phyloP scores from a whole-genome alignment of 495 filamentous ascomycete species.

The Penicillium lagena region DNA sequence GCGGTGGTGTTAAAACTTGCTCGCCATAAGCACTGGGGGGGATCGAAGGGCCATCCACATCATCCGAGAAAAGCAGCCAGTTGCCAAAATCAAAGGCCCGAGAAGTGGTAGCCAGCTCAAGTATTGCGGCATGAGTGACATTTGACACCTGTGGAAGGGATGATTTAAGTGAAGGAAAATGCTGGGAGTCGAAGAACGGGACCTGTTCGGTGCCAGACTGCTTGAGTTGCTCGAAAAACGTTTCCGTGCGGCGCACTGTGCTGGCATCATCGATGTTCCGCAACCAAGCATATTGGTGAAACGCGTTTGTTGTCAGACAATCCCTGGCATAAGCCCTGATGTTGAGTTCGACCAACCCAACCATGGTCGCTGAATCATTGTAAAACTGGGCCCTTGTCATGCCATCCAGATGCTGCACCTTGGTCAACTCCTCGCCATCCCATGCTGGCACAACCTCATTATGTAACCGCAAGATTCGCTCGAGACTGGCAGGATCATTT shows the following conservation, averaged over 20 bases:
- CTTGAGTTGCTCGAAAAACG: slow-evolving; percentile 25
- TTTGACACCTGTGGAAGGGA: slow-evolving; percentile 42
- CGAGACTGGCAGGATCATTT: slow-evolving; percentile 35
- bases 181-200: slow-evolving; percentile 12
- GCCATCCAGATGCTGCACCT: slow-evolving; percentile 12
- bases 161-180: slow-evolving; percentile 13
- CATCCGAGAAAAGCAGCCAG: slow-evolving; percentile 49
- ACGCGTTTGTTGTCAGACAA: slow-evolving; percentile 20
- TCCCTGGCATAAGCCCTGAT: slow-evolving; percentile 19
- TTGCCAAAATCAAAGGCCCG: slow-evolving; percentile 43
- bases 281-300: slow-evolving; percentile 26
- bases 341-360: slow-evolving; percentile 31
- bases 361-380: slow-evolving; percentile 28
- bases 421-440: slow-evolving; percentile 13
- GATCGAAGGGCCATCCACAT: slow-evolving; percentile 54
- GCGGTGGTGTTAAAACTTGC: slow-evolving; percentile 44
- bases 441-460: slow-evolving; percentile 32
- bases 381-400: slow-evolving; percentile 27
- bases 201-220: slow-evolving; percentile 7
- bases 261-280: slow-evolving; percentile 32
- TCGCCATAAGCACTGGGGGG: slow-evolving; percentile 37
- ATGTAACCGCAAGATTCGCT: slow-evolving; percentile 25
- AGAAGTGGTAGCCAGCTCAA: slow-evolving; percentile 46
- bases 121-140: slow-evolving; percentile 39
- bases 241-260: slow-evolving; percentile 31